Base-by-base conservation (phyloP, 2,329 filamentous ascomycete species). In the Beauveria brongniartii region DNA sequence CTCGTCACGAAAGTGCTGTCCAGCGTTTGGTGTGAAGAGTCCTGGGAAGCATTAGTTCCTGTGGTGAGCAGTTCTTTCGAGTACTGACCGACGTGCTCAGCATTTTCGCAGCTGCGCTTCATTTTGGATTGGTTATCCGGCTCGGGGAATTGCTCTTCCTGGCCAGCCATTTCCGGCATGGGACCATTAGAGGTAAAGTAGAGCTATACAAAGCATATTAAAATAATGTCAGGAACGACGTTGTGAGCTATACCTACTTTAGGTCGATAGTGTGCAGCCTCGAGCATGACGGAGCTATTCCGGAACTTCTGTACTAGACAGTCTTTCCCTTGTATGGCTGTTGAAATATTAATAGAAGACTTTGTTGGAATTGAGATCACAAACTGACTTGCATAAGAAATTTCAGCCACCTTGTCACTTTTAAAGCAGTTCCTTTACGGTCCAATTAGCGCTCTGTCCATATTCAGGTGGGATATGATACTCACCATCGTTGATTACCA, bases 201-300 rank as follows among this genome's bases (percentile, higher is more conserved):
- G 1, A 85, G 71, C 81, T 83, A 18, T 7, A 14, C 0, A 55
- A 5, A 20, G 22, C 47, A 24, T n/a, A 47, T 59, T 28, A 59
- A 48, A n/a, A 52, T 24, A 16, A 16, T 10, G 8, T 8, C 30
- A 5, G 24, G n/a, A 18, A 22, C 6, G 8, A 7, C 10, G 10
- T 20, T 40, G 53, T 26, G 30, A 20, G 18, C 67, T 40, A 6
- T 8, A 63, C 71, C 66, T 72, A 92, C 89, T 80, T 95, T 95
- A 0, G 94, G 94, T 1, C 91, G 87, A 68, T 91, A 96, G 57
- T 88, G 86, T 0, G 85, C 80, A 12, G 86, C 83, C 74, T 97
- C 92, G 1, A 93, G 80, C 91, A 97, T 97, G 34, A 99, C 92
- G 0, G 91, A 93, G 44, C 91, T 96, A 77, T 99, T 99, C 41